Base-by-base conservation (phyloP, 805 yeast species). In the Saccharomyces jurei region DNA sequence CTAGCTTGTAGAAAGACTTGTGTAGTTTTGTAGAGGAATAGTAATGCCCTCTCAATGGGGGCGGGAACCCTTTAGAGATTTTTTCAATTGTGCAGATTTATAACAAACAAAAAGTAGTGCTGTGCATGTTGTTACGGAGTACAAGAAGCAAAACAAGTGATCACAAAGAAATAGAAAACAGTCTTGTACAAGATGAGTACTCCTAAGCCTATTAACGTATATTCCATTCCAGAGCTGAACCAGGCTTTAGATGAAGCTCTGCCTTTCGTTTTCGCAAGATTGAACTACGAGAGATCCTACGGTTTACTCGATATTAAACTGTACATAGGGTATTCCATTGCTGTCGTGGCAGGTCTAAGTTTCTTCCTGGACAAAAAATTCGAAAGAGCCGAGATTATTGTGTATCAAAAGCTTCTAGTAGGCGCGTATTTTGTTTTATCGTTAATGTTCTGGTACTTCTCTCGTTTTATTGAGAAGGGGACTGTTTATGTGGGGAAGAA, bases 341-440 rank as follows among this genome's bases (percentile, higher is more conserved):
- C 78, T 6, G 64, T 69, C 1, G 67, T 80, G 17, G 81, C 84
- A 9, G 86, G 73, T 3, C 61, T 67, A 2, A 74, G 83, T 50
- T 82, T 74, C 61, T 64, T 70, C 22, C 59, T 79, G 46, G 87
- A 82, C 59, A 81, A 81, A 67, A 78, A 79, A 56, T 63, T 70
- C 48, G 56, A 63, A 3, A 81, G 78, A 58, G 61, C 72, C 9
- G 78, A 81, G 3, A 70, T 76, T 0, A 69, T 73, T 52, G 55
- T 59, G 14, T 67, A 76, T 47, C 78, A 81, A 5, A 70, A 71
- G 25, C 56, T 67, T 0, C 66, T 78, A 30, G 71, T 81, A 4
- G 71, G 58, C 8, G 53, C 68, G 2, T 81, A 82, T 62, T 66
- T 70, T 11, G 32, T 72, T 1, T 54, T 78, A n/a, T 72, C 80